phyloP scores from a whole-genome alignment of 2,329 filamentous ascomycete genomes.

The Diaporthe humulicola region DNA sequence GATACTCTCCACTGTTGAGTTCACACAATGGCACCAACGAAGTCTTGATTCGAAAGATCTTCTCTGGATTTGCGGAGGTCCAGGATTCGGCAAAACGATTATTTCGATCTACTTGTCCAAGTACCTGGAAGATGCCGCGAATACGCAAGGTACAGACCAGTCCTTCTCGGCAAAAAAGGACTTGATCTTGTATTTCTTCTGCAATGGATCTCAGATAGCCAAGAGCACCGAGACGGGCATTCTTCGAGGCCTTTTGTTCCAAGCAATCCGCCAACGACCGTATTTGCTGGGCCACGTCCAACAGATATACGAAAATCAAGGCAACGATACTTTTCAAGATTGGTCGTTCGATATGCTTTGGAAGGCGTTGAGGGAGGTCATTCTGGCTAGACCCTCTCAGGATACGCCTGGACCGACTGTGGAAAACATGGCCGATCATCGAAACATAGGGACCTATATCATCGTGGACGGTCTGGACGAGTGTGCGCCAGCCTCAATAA shows the following conservation, averaged over 20 bases:
- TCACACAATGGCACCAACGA: background rate
- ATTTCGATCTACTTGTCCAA: background rate
- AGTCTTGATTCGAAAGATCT: background rate
- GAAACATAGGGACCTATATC: background rate
- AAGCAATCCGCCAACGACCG: background rate
- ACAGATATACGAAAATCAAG: background rate
- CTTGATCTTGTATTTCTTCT: background rate
- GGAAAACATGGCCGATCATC: background rate
- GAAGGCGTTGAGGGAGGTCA: background rate
- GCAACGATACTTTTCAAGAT: background rate
- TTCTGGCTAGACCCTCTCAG: background rate
- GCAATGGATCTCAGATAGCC: background rate
- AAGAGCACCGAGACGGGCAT: background rate
- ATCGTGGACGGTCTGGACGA: slow-evolving; percentile 10
- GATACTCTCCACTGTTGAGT: background rate
- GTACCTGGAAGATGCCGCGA: background rate
- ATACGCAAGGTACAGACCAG: too few relatives aligned
- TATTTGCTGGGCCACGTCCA: background rate
- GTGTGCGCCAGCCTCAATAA: background rate
- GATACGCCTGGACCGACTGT: background rate
- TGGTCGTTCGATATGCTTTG: background rate
- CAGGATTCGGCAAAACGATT: background rate
- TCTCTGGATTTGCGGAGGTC: background rate
- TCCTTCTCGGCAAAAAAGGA: background rate
- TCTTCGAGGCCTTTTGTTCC: background rate